Evolutionary conservation across 257 asterid species (phyloP).

Genomic region (Nicotiana undulata): DNA sequence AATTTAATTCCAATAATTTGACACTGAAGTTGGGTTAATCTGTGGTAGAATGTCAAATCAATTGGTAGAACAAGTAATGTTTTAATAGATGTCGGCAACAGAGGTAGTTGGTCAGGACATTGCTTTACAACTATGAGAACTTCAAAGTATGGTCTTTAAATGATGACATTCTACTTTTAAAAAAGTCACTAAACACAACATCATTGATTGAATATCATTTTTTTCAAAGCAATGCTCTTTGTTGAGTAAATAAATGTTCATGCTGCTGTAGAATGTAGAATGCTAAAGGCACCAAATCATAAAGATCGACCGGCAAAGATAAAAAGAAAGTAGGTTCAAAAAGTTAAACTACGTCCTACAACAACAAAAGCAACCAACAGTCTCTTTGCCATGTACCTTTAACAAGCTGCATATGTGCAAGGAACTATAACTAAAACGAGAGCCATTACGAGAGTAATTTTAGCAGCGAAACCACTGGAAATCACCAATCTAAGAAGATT

Average conservation of each 20-base stretch:
- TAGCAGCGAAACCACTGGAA: neutral
- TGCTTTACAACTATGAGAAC: neutral
- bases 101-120: neutral
- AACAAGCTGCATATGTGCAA: neutral
- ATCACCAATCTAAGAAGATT: neutral
- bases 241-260: neutral
- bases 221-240: neutral
- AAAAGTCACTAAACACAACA: neutral
- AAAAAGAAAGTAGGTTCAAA: neutral
- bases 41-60: neutral
- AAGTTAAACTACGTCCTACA: neutral
- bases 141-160: neutral
- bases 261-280: neutral
- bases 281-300: neutral
- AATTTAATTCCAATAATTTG: neutral
- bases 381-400: neutral
- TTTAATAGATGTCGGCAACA: neutral
- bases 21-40: neutral
- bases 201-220: neutral
- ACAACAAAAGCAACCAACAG: neutral
- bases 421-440: neutral
- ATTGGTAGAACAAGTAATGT: neutral
- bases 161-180: constrained; percentile 6
- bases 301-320: neutral
- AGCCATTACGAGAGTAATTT: neutral